phyloP scores from a whole-genome alignment of 129 eudicot genomes.

The Arctium lappa region DNA sequence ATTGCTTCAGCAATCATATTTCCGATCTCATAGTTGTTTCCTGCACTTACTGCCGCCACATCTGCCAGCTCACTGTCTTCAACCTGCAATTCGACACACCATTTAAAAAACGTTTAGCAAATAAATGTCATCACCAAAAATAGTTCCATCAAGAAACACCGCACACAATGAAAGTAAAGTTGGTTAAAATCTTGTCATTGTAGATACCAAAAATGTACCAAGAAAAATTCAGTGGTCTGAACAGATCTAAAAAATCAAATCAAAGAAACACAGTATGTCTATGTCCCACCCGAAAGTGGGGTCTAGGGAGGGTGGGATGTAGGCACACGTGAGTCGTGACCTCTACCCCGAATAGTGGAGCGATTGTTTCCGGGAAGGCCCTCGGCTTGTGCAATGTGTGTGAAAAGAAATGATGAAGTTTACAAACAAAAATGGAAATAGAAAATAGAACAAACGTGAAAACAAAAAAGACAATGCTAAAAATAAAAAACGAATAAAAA shows the following conservation, averaged over 20 bases:
- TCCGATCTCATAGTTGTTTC: conserved; percentile 70
- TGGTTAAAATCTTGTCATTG: background rate
- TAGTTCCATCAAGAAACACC: background rate
- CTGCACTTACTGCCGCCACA: conserved; percentile 86
- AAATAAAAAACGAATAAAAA: background rate
- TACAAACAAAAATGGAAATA: background rate
- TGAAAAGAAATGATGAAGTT: background rate
- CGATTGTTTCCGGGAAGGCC: background rate
- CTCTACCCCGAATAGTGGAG: background rate
- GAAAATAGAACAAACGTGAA: background rate
- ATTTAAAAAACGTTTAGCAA: background rate
- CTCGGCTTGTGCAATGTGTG: background rate
- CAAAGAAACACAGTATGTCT: background rate
- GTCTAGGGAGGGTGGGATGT: background rate
- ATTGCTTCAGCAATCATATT: conserved; percentile 86
- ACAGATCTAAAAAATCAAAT: background rate
- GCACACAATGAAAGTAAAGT: background rate
- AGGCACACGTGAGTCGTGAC: background rate
- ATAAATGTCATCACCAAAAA: background rate
- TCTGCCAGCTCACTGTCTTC: conserved; percentile 79
- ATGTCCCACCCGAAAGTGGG: background rate
- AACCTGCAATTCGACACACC: conserved; percentile 35
- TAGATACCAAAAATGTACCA: background rate
- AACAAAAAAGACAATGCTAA: background rate
- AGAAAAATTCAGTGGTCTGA: background rate